Conservation (phyloP, 805 yeast genomes). For the Candida glaebosa region DNA sequence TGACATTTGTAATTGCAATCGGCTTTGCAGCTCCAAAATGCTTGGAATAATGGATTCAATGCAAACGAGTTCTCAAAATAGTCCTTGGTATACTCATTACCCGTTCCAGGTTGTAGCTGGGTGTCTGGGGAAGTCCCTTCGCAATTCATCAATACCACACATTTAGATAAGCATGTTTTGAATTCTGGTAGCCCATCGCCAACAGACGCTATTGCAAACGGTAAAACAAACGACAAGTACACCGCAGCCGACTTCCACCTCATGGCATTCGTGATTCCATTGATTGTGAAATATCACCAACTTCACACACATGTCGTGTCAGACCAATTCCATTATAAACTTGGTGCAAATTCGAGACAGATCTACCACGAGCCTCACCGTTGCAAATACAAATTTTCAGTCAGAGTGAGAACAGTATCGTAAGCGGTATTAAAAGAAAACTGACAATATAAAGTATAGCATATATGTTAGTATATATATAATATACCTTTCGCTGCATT, state of each 20-base stretch:
- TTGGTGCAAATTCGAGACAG: background rate
- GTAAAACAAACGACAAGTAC: background rate
- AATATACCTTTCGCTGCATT: no score
- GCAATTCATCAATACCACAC: constrained; percentile 19
- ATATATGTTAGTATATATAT: no score
- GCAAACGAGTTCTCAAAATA: constrained; percentile 3
- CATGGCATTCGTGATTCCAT: background rate
- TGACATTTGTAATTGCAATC: constrained; percentile 41
- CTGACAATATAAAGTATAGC: no score
- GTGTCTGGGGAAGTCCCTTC: constrained; percentile 2
- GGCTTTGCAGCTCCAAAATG: constrained; percentile 32
- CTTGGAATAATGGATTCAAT: constrained; percentile 17
- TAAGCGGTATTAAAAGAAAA: no score
- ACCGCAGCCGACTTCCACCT: background rate
- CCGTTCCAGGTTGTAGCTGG: background rate
- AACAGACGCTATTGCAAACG: constrained; percentile 16
- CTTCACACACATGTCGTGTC: background rate
- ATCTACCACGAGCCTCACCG: background rate
- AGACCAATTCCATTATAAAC: background rate
- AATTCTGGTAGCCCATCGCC: constrained; percentile 34
- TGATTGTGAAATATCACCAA: background rate
- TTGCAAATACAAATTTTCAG: no score
- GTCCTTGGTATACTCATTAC: background rate
- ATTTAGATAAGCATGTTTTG: constrained; percentile 21
- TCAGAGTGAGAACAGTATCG: no score